A percentile compares a stretch with the other conserved stretches of the same genome.
Conservation (phyloP, 257 asterid species). For the Lantana camara region DNA sequence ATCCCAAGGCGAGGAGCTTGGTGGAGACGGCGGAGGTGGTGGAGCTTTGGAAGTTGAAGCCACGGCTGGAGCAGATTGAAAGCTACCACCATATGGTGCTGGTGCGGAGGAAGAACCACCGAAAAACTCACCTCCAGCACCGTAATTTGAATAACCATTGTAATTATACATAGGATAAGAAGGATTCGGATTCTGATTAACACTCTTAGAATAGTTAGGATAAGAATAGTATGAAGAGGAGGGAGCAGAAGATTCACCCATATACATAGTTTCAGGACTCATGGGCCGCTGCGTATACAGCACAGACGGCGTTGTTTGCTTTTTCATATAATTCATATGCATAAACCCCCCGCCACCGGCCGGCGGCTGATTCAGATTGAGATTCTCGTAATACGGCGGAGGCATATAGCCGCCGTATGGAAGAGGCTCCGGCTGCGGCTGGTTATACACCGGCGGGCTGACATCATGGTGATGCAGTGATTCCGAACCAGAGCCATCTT, state of each 20-base stretch:
- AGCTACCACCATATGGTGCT: constrained; percentile 36
- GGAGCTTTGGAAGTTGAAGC: constrained; percentile 66
- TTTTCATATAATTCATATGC: constrained; percentile 75
- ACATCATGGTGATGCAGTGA: constrained; percentile 47
- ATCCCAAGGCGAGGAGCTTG: constrained; percentile 82
- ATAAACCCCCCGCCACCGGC: constrained; percentile 52
- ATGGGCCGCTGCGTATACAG: constrained; percentile 75
- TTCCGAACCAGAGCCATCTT: constrained; percentile 49
- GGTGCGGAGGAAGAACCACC: constrained; percentile 49
- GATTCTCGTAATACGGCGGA: constrained; percentile 44
- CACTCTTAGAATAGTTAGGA: constrained; percentile 28
- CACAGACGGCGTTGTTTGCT: constrained; percentile 67
- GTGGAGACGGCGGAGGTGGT: constrained; percentile 91
- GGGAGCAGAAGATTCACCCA: constrained; percentile 70
- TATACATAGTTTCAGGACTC: constrained; percentile 59
- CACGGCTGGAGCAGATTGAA: constrained; percentile 34
- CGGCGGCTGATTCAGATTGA: constrained; percentile 35
- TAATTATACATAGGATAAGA: constrained; percentile 26
- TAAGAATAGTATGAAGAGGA: constrained; percentile 46
- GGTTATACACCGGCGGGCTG: constrained; percentile 40
- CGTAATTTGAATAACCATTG: constrained; percentile 39
- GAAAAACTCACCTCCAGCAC: constrained; percentile 47
- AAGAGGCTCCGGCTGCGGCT: constrained; percentile 27
- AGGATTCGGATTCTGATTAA: constrained; percentile 33
- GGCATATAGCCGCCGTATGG: constrained; percentile 46